Base-by-base conservation (phyloP, 441 rosid genomes). In the Bruguiera hainesii region DNA sequence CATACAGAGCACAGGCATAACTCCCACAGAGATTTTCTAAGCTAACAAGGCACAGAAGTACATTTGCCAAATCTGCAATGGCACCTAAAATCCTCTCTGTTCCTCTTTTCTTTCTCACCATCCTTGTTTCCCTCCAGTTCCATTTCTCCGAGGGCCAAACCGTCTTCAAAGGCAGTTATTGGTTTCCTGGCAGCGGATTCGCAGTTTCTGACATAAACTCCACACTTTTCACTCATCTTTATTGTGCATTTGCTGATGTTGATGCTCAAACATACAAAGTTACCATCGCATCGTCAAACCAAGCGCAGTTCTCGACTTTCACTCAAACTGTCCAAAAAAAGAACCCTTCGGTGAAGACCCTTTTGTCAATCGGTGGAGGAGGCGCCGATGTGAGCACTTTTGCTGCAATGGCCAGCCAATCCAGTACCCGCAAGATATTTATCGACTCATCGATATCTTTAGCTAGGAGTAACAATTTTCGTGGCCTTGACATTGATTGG, bases 401-500 rank as follows among this genome's bases (percentile, higher is more conserved):
- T 9, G 68, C 82, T 26, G 48, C 62, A 53, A 80, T 78, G 84
- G 88, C 83, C 0, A 60, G 78, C 56, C 65, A 68, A 50, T 3
- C 73, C 0, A 63, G 49, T 48, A 35, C 80, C 6, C 62, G 85
- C 0, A 68, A 67, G 59, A 33, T 74, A 6, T 82, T 82, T 69
- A 80, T 84, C 5, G 75, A 74, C 56, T 80, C 88, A n/a, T 72
- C 85, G 1, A 78, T 84, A 35, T 25, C 8, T 1, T 2, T 80
- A 58, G 84, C 85, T 7, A 37, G 84, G 51, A 56, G 70, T 7
- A 50, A 74, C 49, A 73, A 72, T 25, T 84, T 81, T 20, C 65
- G 74, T n/a, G 88, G 85, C 33, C 77, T 76, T 0, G 84, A 84
- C 58, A 78, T 84, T 25, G 84, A 81, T 29, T 81, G 81, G 83